A percentile compares a stretch with the other conserved stretches of the same genome.
These are phyloP conservation scores for Aspergillus tubingensis DNA, from an alignment of 2,329 filamentous ascomycete species.

Conservation along the genomic window DNA sequence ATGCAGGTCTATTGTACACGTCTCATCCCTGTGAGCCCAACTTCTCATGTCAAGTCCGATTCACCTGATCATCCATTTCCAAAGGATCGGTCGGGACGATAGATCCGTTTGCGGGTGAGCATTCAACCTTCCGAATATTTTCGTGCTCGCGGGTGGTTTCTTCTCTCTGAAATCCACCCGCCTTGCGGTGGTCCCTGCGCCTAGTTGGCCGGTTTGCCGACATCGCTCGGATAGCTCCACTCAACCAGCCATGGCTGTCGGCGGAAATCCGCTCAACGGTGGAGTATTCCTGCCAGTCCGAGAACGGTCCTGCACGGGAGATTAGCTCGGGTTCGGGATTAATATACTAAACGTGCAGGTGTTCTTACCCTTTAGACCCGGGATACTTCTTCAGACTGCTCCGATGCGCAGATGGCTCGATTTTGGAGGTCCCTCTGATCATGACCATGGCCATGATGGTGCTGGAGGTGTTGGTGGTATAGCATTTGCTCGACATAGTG, in stretches of 20 bases:
- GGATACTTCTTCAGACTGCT: background rate
- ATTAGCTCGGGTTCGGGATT: background rate
- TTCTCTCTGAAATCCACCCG: background rate
- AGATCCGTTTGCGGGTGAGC: background rate
- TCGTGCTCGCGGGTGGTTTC: background rate
- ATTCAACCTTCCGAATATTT: background rate
- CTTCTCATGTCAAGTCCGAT: too few relatives aligned
- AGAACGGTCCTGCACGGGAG: background rate
- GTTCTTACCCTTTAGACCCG: background rate
- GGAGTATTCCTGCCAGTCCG: background rate
- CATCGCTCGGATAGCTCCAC: slow-evolving; percentile 8
- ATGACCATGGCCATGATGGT: too few relatives aligned
- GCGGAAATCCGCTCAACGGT: background rate
- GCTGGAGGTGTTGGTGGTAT: too few relatives aligned
- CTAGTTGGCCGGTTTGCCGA: slow-evolving; percentile 13
- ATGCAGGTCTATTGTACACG: background rate
- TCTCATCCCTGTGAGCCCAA: background rate
- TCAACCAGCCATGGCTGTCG: background rate
- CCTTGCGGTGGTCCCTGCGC: background rate
- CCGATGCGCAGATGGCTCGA: background rate
- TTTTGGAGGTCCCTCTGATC: background rate
- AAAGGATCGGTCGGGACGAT: background rate
- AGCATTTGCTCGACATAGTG: background rate
- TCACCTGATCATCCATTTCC: too few relatives aligned
- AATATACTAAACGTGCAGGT: background rate